Conservation (phyloP, 2,329 filamentous ascomycete species). For the Fusarium pseudonygamai region DNA sequence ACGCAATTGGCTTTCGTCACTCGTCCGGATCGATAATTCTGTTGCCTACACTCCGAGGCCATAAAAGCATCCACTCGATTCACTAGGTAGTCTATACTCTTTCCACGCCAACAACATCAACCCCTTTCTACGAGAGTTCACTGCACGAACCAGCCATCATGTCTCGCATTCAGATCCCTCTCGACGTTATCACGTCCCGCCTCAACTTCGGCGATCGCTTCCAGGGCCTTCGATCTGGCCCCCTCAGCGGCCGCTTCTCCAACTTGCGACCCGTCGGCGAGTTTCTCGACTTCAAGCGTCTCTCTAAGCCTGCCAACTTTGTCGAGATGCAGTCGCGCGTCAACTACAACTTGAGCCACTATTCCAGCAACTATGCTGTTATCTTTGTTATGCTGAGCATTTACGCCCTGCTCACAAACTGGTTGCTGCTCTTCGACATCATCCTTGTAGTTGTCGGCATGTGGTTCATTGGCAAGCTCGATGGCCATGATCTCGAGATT, state of each 20-base stretch:
- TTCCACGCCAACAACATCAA: slow-evolving; percentile 6
- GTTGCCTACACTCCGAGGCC: slow-evolving; percentile 36
- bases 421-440: slow-evolving; percentile 89
- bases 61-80: slow-evolving; percentile 27
- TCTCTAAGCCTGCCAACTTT: slow-evolving; percentile 95
- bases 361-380: slow-evolving; percentile 97
- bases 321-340: slow-evolving; percentile 88
- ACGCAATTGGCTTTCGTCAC: slow-evolving; percentile 35
- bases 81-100: slow-evolving; percentile 8
- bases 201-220: slow-evolving; percentile 89
- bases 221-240: slow-evolving; percentile 81
- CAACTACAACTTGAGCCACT: slow-evolving; percentile 97
- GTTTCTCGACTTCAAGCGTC: slow-evolving; percentile 94
- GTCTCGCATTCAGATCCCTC: slow-evolving; percentile 90
- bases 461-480: slow-evolving; percentile 90
- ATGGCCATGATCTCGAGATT: slow-evolving; percentile 87
- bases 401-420: slow-evolving; percentile 92
- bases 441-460: slow-evolving; percentile 85
- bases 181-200: slow-evolving; percentile 90
- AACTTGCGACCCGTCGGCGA: slow-evolving; percentile 92
- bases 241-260: slow-evolving; percentile 83
- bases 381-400: slow-evolving; percentile 95
- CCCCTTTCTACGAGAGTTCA: slow-evolving; percentile 19
- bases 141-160: slow-evolving; percentile 57
- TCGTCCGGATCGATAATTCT: slow-evolving; percentile 37